Evolutionary conservation across 2,329 filamentous ascomycete genomes (phyloP).

Genomic region (Elsinoe fawcettii): DNA sequence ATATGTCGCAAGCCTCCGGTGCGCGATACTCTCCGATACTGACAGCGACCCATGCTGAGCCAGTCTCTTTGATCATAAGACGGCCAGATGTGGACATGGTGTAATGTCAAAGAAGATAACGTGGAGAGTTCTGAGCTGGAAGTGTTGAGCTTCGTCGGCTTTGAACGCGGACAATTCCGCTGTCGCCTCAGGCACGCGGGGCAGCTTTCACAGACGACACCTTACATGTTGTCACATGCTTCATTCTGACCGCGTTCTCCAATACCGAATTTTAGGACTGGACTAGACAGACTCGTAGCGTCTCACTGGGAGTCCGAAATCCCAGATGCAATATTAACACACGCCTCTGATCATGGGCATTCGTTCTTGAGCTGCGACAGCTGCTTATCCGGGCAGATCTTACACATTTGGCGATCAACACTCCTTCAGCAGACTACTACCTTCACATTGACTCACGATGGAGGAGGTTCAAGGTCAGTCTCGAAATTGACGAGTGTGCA

Average conservation of each 20-base stretch:
- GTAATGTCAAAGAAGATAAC: not conserved
- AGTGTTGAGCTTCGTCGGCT: not conserved
- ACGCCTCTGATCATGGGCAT: not conserved
- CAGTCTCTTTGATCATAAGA: too few species aligned
- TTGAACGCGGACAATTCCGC: constrained; percentile 1
- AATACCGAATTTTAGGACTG: too few species aligned
- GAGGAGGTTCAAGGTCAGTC: constrained; percentile 6
- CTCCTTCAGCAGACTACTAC: too few species aligned
- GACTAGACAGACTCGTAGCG: too few species aligned
- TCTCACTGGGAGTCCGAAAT: too few species aligned
- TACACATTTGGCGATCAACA: too few species aligned
- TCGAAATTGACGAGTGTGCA: too few species aligned
- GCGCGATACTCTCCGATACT: too few species aligned
- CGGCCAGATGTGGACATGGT: too few species aligned
- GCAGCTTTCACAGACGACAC: not conserved
- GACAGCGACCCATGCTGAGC: too few species aligned
- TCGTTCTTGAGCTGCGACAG: not conserved
- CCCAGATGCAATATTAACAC: not conserved
- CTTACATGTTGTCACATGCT: not conserved
- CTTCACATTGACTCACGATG: not conserved
- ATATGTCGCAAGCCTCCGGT: too few species aligned
- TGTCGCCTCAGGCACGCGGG: not conserved
- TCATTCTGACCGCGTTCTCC: not conserved
- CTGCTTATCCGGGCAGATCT: not conserved
- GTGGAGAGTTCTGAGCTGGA: too few species aligned